Conservation (phyloP, 192 early-diverging fungal genomes). For the Kappamyces sp. region DNA sequence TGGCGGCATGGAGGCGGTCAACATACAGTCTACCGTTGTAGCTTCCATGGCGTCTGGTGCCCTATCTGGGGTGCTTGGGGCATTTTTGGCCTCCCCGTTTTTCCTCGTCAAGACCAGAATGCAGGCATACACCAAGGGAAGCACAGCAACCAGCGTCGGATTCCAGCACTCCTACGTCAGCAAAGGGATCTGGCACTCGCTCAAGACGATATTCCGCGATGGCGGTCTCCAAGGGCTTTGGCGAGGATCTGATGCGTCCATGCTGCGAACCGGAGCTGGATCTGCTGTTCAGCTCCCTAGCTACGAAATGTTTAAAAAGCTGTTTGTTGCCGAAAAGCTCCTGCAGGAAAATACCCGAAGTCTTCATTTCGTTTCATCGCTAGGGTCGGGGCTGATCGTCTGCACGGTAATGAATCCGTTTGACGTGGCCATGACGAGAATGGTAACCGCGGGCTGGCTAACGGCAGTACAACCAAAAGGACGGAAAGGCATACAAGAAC, state of each 20-base stretch:
- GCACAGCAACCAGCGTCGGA: conserved; percentile 57
- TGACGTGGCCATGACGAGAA: conserved; percentile 88
- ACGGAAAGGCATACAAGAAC: conserved; percentile 72
- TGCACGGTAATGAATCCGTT: conserved; percentile 95
- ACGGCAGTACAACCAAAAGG: conserved; percentile 70
- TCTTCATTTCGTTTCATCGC: conserved; percentile 69
- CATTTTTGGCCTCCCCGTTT: conserved; percentile 75
- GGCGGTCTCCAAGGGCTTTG: conserved; percentile 79
- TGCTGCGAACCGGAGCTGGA: conserved; percentile 60
- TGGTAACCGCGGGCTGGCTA: conserved; percentile 36
- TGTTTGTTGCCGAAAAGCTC: conserved; percentile 42
- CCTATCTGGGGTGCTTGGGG: conserved; percentile 73
- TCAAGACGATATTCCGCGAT: conserved; percentile 57
- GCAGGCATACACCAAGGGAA: conserved; percentile 45
- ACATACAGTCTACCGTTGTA: conserved; percentile 9
- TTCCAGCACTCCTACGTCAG: conserved; percentile 72
- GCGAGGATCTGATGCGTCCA: conserved; percentile 80
- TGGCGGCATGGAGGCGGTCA: conserved; percentile 6
- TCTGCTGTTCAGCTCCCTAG: conserved; percentile 84
- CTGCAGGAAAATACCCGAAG: conserved; percentile 48
- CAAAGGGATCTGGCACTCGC: conserved; percentile 53
- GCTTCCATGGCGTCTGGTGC: conserved; percentile 70
- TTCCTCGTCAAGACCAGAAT: conserved; percentile 82
- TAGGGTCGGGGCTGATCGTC: conserved; percentile 79
- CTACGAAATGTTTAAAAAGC: conserved; percentile 76